Evolutionary conservation across 2,329 filamentous ascomycete species (phyloP), one percentile per base, ranked within the genome.

Genomic region (Cercospora beticola): DNA sequence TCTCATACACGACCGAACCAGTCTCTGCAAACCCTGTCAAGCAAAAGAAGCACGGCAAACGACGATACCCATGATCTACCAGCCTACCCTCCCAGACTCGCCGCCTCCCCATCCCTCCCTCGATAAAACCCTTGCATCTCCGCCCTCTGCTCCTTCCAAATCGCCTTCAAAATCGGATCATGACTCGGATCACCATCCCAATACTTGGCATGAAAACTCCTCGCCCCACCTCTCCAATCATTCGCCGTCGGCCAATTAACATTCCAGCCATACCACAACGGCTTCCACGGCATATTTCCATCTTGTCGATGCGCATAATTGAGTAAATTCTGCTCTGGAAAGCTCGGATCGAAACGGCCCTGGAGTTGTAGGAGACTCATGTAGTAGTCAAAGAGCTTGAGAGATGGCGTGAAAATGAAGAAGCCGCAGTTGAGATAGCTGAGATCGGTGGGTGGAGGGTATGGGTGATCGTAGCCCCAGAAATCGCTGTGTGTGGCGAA

Each of bases 201-300:
- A 68, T 77, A 81, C 75, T 82, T 81, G 4, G 79, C 79, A 69
- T 81, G 79, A 63, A 81, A 78, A 58, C 77, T 79, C 46, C 72
- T 72, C 58, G 76, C 78, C 1, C 79, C 79, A 14, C 72, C 77
- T 31, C 76, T 69, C 66, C 76, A 78, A 62, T 82, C 80, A 33
- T 76, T 78, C 62, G 75, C 75, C 43, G 74, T 80, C 4, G 81
- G 79, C 76, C 78, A 81, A 58, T 80, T 79, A 16, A 79, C 78
- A 66, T 80, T 81, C 79, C 79, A 82, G 1, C 75, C 75, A 67
- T 79, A 77, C 72, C 78, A 78, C 23, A 81, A 65, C 62, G 76
- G 76, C 65, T 74, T 76, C 80, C 79, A 82, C 1, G 81, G 80
- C 81, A 82, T 81, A 18, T 79, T 78, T 0, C 80, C 79, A 1